Base-by-base conservation (phyloP, 2,329 filamentous ascomycete species). In the Tolypocladium ovalisporum region DNA sequence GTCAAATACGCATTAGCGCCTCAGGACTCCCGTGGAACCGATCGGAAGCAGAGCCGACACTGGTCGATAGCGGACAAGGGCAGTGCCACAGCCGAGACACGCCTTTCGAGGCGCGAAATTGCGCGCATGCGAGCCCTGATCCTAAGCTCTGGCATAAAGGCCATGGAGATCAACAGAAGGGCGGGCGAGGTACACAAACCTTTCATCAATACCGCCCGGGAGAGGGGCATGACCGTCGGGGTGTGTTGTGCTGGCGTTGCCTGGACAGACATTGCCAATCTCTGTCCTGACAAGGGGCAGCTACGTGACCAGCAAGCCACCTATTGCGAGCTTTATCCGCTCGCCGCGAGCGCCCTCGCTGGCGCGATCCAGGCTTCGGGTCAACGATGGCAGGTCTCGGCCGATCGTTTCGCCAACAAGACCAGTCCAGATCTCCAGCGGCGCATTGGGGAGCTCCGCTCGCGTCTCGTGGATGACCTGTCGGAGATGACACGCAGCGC, bases 61-160 rank as follows among this genome's bases (percentile, higher is more conserved):
- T 84, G 80, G 79, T 78, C 77, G 2, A 78, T 83, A 36, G 75
- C 76, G 1, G 75, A 79, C 55, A 73, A 73, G 55, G 69, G 65
- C 35, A 63, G 68, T 4, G 67, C 71, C 4, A 67, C 69, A 7
- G 71, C 73, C 22, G 73, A 69, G 36, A 59, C 62, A 22, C 65
- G 63, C 29, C 62, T 88, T 35, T 85, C 79, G 12, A 84, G 81
- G 64, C 82, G 83, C n/a, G 93, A 97, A 64, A 81, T 96, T 56
- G 88, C 88, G 19, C 85, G 90, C n/a, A 79, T 92, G 2, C 82
- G 85, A 58, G 83, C 90, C 0, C 77, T 95, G 10, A 82, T 96
- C 44, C 77, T 96, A 27, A 88, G 86, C 61, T 90, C 90, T 0
- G 92, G 91, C n/a, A 86, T 97, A 66, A 96, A 95, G 73, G 92